Conservation (phyloP, 2,329 filamentous ascomycete genomes). For the Hypoxylon sp. region DNA sequence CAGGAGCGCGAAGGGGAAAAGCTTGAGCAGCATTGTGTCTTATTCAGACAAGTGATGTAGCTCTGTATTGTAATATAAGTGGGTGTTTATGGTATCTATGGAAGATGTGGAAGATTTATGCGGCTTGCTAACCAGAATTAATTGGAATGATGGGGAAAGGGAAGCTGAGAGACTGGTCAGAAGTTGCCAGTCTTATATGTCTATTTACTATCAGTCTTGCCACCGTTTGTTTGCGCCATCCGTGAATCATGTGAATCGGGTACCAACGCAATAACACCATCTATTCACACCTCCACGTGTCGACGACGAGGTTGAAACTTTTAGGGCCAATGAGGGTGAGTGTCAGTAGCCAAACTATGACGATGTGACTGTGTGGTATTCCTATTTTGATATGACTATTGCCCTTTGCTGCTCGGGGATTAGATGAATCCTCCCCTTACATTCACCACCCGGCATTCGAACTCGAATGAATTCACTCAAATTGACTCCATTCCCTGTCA, state of each 20-base stretch:
- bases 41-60: neutral
- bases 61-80: neutral
- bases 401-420: neutral
- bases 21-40: slow-evolving; percentile 19
- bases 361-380: neutral
- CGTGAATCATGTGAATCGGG: neutral
- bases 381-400: neutral
- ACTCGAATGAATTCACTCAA: too few species aligned
- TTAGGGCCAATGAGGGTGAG: neutral
- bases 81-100: neutral
- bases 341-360: too few species aligned
- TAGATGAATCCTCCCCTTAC: too few species aligned
- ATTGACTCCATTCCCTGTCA: too few species aligned
- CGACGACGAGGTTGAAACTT: neutral
- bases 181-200: too few species aligned
- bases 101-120: neutral
- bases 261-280: neutral
- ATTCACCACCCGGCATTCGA: too few species aligned
- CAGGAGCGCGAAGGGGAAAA: slow-evolving; percentile 2
- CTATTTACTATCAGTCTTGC: too few species aligned
- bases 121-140: too few species aligned
- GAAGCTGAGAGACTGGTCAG: too few species aligned
- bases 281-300: neutral
- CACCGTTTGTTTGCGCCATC: neutral
- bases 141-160: too few species aligned